Percentiles rank a stretch among this genome's conserved stretches.
These are phyloP conservation scores for Aleurites moluccanus DNA, from an alignment of 441 rosid species.

Conservation along the genomic window DNA sequence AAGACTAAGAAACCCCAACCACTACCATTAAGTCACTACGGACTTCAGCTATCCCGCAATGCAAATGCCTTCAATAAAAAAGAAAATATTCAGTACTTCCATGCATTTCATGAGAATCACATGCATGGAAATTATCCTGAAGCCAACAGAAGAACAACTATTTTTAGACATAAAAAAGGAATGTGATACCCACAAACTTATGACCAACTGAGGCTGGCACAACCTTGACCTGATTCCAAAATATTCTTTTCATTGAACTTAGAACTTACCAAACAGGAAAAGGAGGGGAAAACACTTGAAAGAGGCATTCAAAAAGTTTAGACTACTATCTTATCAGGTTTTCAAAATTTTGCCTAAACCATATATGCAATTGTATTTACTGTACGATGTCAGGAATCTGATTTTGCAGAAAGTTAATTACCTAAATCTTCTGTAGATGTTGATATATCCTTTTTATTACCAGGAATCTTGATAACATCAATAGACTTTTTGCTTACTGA, in stretches of 20 bases:
- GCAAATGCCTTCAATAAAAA: neutral
- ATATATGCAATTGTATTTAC: neutral
- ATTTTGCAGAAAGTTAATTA: slow-evolving; percentile 28
- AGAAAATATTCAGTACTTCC: neutral
- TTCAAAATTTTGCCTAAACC: neutral
- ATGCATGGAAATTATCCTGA: neutral
- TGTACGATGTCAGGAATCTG: neutral
- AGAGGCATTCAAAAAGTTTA: neutral
- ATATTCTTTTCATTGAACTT: neutral
- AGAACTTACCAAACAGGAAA: neutral
- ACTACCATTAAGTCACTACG: neutral
- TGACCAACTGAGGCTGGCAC: neutral
- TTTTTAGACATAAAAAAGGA: neutral
- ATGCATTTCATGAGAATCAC: slow-evolving; percentile 2
- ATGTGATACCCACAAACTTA: neutral
- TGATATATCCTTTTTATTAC: slow-evolving; percentile 53
- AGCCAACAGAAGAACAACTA: neutral
- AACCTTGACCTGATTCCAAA: neutral
- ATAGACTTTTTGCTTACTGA: slow-evolving; percentile 52
- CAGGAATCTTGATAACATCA: slow-evolving; percentile 40
- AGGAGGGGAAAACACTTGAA: neutral
- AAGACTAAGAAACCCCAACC: neutral
- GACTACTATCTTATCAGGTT: neutral
- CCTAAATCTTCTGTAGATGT: slow-evolving; percentile 93
- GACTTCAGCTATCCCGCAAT: neutral